phyloP scores from a whole-genome alignment of 768 basidiomycete genomes.

The Xerocomellus dryophilus region DNA sequence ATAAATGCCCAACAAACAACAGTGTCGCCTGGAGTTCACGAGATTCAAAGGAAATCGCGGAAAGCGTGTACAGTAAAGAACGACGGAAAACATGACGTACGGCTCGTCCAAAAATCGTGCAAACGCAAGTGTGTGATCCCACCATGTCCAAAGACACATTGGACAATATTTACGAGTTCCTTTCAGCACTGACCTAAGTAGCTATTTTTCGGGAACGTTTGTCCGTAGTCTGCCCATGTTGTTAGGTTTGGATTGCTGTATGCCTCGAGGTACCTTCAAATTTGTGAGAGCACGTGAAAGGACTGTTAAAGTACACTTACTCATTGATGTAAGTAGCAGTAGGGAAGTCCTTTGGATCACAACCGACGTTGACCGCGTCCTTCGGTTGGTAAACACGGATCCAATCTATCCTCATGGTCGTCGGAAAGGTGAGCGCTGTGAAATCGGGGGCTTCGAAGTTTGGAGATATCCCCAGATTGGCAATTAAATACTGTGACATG shows the following conservation, averaged over 20 bases:
- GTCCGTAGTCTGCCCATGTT: slow-evolving; percentile 63
- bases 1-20: slow-evolving; percentile 11
- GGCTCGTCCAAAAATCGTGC: slow-evolving; percentile 13
- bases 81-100: slow-evolving; percentile 15
- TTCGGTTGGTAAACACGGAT: slow-evolving; percentile 87
- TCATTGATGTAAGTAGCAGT: slow-evolving; percentile 78
- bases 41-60: not conserved
- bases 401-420: slow-evolving; percentile 77
- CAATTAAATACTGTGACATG: slow-evolving; percentile 65
- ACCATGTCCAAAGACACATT: slow-evolving; percentile 4
- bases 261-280: slow-evolving; percentile 54
- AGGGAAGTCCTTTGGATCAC: slow-evolving; percentile 75
- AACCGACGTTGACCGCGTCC: slow-evolving; percentile 72
- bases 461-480: slow-evolving; percentile 80
- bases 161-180: slow-evolving; percentile 3
- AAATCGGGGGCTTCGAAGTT: slow-evolving; percentile 80
- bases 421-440: slow-evolving; percentile 66
- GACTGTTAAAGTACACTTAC: slow-evolving; percentile 34
- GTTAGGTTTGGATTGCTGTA: slow-evolving; percentile 82
- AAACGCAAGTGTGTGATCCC: slow-evolving; percentile 8
- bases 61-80: slow-evolving; percentile 21
- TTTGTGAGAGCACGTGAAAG: not conserved
- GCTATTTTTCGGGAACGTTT: slow-evolving; percentile 66
- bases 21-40: slow-evolving; percentile 5
- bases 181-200: slow-evolving; percentile 57